These are phyloP conservation scores for Calonectria fujianensis DNA, from an alignment of 2,329 filamentous ascomycete species.

Conservation along the genomic window DNA sequence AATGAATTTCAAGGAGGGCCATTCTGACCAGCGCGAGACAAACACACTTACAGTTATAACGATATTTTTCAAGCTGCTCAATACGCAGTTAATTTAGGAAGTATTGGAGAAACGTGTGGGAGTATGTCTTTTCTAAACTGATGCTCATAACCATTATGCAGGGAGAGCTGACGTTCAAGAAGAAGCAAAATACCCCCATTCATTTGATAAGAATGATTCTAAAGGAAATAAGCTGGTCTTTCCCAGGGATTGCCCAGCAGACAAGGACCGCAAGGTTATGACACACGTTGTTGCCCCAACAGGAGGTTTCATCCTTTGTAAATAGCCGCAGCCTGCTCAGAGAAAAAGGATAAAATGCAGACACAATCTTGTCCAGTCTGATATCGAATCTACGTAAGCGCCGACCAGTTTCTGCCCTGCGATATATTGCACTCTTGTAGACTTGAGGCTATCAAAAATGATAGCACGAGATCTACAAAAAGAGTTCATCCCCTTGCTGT, in stretches of 20 bases:
- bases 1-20: no score
- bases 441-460: background rate
- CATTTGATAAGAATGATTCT: background rate
- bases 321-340: background rate
- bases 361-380: background rate
- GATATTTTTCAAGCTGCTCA: background rate
- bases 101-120: background rate
- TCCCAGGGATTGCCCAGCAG: background rate
- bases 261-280: conserved; percentile 1
- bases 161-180: background rate
- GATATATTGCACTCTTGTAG: background rate
- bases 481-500: background rate
- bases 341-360: no score
- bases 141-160: no score
- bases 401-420: background rate
- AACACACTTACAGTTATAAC: background rate
- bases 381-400: background rate
- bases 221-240: background rate
- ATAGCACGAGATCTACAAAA: background rate
- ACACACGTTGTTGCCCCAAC: background rate
- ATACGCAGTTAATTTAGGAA: background rate
- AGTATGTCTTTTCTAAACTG: background rate
- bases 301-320: background rate
- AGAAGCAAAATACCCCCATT: conserved; percentile 3
- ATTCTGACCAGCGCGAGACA: background rate